phyloP scores from a whole-genome alignment of 140 eudicot genomes.

The Anethum foeniculum region DNA sequence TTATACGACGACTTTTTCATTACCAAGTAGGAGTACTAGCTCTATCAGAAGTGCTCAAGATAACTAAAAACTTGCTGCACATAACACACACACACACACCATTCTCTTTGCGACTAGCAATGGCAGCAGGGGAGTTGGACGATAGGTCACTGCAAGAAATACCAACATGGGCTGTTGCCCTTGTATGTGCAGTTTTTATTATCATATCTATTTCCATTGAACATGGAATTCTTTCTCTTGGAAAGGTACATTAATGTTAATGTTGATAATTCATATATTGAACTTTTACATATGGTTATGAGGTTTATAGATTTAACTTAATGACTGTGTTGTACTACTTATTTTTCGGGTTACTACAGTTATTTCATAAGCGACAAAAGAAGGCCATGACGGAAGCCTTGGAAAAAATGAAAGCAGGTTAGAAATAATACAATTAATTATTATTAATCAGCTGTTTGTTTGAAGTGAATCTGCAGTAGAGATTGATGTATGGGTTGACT shows the following conservation, averaged over 20 bases:
- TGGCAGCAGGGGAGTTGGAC: neutral
- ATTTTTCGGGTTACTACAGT: conserved; percentile 21
- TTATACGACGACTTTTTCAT: neutral
- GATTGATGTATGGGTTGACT: neutral
- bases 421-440: neutral
- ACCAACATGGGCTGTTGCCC: conserved; percentile 73
- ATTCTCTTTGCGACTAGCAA: neutral
- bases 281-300: neutral
- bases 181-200: conserved; percentile 52
- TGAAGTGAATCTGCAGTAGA: neutral
- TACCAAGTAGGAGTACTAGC: neutral
- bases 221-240: conserved; percentile 63
- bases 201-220: conserved; percentile 51
- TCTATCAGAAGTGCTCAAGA: neutral
- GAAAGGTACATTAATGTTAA: conserved; percentile 1
- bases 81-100: neutral
- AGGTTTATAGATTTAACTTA: neutral
- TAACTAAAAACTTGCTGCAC: neutral
- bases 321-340: neutral
- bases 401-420: conserved; percentile 85
- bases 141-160: conserved; percentile 57
- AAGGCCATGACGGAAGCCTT: conserved; percentile 77
- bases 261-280: neutral
- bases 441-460: neutral
- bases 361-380: conserved; percentile 56